A percentile compares a stretch with the other conserved stretches of the same genome.
Conservation (phyloP, 2,329 filamentous ascomycete genomes). For the Fusarium vanettenii region DNA sequence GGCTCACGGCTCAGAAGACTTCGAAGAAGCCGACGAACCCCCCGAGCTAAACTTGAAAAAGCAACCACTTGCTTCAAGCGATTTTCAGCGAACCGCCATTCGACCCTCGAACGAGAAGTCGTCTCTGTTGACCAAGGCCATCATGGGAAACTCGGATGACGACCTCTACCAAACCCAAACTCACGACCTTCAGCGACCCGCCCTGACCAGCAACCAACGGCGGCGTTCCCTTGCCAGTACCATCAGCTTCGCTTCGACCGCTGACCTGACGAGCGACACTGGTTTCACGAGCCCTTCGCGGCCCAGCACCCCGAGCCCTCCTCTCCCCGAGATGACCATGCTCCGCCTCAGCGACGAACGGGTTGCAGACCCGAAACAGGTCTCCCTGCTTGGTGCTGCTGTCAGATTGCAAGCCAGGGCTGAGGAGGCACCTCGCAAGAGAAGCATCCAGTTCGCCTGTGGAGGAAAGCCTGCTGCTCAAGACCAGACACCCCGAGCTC, state of each 20-base stretch:
- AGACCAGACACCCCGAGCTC: conserved; percentile 52
- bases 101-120: conserved; percentile 69
- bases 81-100: conserved; percentile 61
- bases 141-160: conserved; percentile 75
- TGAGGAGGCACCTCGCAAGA: conserved; percentile 72
- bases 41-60: conserved; percentile 68
- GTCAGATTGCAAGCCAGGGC: conserved; percentile 46
- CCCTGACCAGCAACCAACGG: conserved; percentile 52
- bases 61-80: conserved; percentile 42
- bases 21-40: conserved; percentile 87
- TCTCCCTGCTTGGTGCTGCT: conserved; percentile 40
- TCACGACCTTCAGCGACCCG: conserved; percentile 29
- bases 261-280: conserved; percentile 94
- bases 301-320: conserved; percentile 88
- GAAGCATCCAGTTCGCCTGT: conserved; percentile 94
- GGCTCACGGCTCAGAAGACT: conserved; percentile 66
- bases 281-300: conserved; percentile 90
- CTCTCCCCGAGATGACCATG: conserved; percentile 70
- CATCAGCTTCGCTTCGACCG: conserved; percentile 83
- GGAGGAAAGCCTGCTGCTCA: conserved; percentile 68
- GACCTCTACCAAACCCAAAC: conserved; percentile 55
- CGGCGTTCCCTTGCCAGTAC: conserved; percentile 81
- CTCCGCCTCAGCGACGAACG: conserved; percentile 53
- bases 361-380: conserved; percentile 40
- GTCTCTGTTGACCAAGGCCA: conserved; percentile 88